A percentile compares a stretch with the other conserved stretches of the same genome.
Conservation (phyloP, 2,329 filamentous ascomycete species). For the Byssochlamys sp. region DNA sequence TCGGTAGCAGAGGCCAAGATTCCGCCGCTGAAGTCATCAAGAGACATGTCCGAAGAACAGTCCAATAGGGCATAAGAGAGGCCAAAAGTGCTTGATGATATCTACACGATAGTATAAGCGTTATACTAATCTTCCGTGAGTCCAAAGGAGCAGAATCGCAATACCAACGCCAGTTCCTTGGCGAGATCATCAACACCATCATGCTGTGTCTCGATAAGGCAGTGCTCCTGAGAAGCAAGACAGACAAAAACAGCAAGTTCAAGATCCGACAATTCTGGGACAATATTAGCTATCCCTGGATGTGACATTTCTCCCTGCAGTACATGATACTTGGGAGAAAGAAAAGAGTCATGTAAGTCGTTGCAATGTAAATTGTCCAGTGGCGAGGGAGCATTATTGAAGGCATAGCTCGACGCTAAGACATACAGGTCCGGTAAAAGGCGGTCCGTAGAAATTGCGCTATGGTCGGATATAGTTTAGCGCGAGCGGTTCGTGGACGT, state of each 20-base stretch:
- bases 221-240: conserved; percentile 73
- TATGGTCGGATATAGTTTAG: neutral
- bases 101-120: conserved; percentile 35
- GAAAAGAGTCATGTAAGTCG: neutral
- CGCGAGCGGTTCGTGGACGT: neutral
- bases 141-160: neutral
- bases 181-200: conserved; percentile 58
- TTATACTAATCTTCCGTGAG: neutral
- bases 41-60: conserved; percentile 62
- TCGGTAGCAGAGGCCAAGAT: conserved; percentile 45
- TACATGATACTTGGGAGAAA: neutral
- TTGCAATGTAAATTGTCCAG: neutral
- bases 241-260: conserved; percentile 79
- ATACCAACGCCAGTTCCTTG: conserved; percentile 64
- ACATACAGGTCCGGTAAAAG: neutral
- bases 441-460: neutral
- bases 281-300: conserved; percentile 54
- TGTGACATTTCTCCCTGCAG: conserved; percentile 47
- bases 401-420: neutral
- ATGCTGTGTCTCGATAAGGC: conserved; percentile 66
- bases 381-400: neutral
- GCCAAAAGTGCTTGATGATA: conserved; percentile 62
- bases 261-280: conserved; percentile 73
- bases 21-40: conserved; percentile 69
- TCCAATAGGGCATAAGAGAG: conserved; percentile 61